phyloP scores from a whole-genome alignment of 2,329 filamentous ascomycete genomes.

The Drechslera avenae region DNA sequence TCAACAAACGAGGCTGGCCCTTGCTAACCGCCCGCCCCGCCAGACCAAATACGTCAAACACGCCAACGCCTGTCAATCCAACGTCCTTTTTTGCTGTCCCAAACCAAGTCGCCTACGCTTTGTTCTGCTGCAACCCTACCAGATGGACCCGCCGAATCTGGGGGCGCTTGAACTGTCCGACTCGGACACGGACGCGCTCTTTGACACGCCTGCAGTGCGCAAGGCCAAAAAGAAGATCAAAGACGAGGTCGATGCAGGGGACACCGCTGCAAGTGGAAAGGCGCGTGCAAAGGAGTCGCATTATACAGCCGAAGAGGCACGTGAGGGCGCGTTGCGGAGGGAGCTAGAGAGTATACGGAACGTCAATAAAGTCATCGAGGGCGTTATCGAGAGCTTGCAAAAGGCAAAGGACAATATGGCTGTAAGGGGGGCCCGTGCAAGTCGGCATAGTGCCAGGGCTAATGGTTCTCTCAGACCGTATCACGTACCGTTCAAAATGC shows the following conservation, averaged over 20 bases:
- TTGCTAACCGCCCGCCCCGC: conserved; percentile 16
- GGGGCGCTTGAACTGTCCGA: conserved; percentile 60
- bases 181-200: conserved; percentile 62
- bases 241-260: conserved; percentile 42
- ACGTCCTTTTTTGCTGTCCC: not conserved
- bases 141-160: conserved; percentile 53
- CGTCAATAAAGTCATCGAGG: conserved; percentile 87
- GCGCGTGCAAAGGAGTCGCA: conserved; percentile 55
- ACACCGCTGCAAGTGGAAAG: conserved; percentile 47
- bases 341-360: conserved; percentile 84
- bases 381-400: conserved; percentile 72
- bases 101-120: not conserved
- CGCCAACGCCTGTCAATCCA: conserved; percentile 16
- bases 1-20: conserved; percentile 18
- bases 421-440: conserved; percentile 53
- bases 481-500: conserved; percentile 84
- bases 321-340: conserved; percentile 73
- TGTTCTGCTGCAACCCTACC: not conserved
- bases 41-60: conserved; percentile 37
- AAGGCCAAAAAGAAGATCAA: conserved; percentile 45
- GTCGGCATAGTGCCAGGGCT: conserved; percentile 6
- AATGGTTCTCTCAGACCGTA: conserved; percentile 66
- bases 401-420: conserved; percentile 78
- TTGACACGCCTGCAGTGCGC: conserved; percentile 58
- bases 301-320: conserved; percentile 68